A percentile compares a stretch with the other conserved stretches of the same genome.
These are phyloP conservation scores for Diplodia intermedia DNA, from an alignment of 2,329 filamentous ascomycete genomes.

Conservation along the genomic window DNA sequence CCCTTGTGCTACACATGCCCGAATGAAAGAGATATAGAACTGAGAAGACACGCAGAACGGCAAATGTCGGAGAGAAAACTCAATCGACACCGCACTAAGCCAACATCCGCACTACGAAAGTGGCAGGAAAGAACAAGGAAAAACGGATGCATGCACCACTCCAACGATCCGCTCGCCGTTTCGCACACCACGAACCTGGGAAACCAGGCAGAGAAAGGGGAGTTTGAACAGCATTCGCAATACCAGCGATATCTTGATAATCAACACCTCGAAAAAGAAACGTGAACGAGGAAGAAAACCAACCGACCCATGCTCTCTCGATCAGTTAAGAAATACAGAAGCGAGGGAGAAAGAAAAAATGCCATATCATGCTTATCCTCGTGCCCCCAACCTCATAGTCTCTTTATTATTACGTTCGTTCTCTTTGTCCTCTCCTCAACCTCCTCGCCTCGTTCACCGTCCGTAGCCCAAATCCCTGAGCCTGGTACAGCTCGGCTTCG, in stretches of 20 bases:
- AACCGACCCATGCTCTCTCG: neutral
- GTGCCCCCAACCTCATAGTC: neutral
- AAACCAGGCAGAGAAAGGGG: neutral
- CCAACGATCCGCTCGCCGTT: neutral
- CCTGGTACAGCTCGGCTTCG: constrained; percentile 53
- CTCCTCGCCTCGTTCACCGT: neutral
- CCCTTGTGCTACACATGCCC: neutral
- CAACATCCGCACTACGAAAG: neutral
- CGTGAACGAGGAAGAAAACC: neutral
- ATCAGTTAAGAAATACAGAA: neutral
- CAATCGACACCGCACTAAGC: neutral
- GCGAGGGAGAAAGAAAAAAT: neutral
- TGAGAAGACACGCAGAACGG: neutral
- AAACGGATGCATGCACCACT: neutral
- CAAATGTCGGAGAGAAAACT: neutral
- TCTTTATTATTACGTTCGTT: neutral
- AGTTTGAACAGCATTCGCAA: constrained; percentile 1
- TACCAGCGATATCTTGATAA: constrained; percentile 10
- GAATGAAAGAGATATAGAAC: neutral
- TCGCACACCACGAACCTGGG: neutral
- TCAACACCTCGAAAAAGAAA: neutral
- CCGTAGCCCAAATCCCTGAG: constrained; percentile 24
- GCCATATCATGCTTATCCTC: neutral
- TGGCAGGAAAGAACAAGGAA: neutral
- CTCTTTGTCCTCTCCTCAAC: neutral